Base-by-base conservation (phyloP, 441 rosid species). In the Biscutella auriculata region DNA sequence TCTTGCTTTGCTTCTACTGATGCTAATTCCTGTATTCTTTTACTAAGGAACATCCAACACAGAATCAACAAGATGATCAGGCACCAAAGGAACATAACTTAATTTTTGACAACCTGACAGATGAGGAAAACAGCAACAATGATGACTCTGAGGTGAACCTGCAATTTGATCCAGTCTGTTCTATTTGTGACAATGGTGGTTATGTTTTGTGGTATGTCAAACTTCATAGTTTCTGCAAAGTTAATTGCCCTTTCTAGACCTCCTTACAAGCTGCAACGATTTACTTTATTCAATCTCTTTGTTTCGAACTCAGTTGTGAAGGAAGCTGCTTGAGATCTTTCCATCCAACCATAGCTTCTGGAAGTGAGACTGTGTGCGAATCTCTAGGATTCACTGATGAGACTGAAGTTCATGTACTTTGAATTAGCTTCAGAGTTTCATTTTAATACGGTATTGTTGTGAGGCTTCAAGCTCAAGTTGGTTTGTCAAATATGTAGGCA, bases 251-350 rank as follows among this genome's bases (percentile, higher is more conserved):
- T 21, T 16, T 41, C 8, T 36, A 54, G 41, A 46, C 55, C 27
- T 47, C 13, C 6, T 47, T 15, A 37, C 14, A 25, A 9, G 41
- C 45, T 41, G 51, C 33, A 49, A 16, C 1, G 3, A 17, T 41
- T 50, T 57, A n/a, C n/a, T n/a, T n/a, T 2, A 32, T 50, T 10
- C 7, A 30, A 5, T 23, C 17, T 60, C 50, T 53, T 53, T 60
- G 28, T 44, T 59, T 45, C 70, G 37, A 67, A 7, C 25, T 33
- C 60, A 86, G 95, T 46, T 86, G 88, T 73, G 80, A 77, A 23
- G 90, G 95, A 65, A 70, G 73, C 69, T 86, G 88, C 79, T 67
- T 79, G 84, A 77, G 95, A 72, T 70, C 86, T 19, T 86, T 86
- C 73, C 95, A 86, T 71, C 77, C 95, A 15, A 80, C 84, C 33